Base-by-base conservation (phyloP, 345 rosid species). In the Fremontodendron californicum region DNA sequence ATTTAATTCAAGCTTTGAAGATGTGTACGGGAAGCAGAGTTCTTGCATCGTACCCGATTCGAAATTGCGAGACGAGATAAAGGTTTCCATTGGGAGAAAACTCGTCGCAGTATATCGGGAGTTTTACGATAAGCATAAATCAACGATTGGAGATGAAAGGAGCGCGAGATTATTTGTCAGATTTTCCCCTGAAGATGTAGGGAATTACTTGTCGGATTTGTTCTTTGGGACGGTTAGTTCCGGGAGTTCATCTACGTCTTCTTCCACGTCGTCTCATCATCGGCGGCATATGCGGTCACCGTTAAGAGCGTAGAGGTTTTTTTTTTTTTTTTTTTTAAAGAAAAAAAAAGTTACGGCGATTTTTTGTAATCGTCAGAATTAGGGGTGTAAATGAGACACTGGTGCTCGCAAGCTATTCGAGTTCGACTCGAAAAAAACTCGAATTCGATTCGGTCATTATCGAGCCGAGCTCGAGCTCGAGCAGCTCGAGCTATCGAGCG, bases 151-250 rank as follows among this genome's bases (percentile, higher is more conserved):
- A 71, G 80, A 77, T 12, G 82, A 78, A 78, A 78, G 77, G 40
- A 73, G 25, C 12, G 35, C 4, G 8, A 55, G 21, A 21, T 67
- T 76, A 68, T 71, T 84, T 76, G 87, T 88, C 81, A 74, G 84
- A 74, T 93, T 79, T 83, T 73, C 85, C 84, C 98, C 98, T 18
- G 88, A 82, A 40, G 93, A 92, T 71, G 71, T 93, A 33, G 90
- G 73, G 61, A 86, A 85, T 79, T 86, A 86, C 86, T 39, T 93
- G n/a, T 82, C 86, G 15, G 90, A 86, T 77, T 77, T 91, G 73
- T 87, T 77, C 69, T 74, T 66, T 15, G 89, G 78, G 6, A 52
- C 71, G 21, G 64, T 60, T 33, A 66, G 43, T 6, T 54, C 70
- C 0, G 72, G 54, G 0, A 61, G 42, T 4, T 73, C 81, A 1